phyloP scores from a whole-genome alignment of 768 basidiomycete species.

The Lactarius vividus region DNA sequence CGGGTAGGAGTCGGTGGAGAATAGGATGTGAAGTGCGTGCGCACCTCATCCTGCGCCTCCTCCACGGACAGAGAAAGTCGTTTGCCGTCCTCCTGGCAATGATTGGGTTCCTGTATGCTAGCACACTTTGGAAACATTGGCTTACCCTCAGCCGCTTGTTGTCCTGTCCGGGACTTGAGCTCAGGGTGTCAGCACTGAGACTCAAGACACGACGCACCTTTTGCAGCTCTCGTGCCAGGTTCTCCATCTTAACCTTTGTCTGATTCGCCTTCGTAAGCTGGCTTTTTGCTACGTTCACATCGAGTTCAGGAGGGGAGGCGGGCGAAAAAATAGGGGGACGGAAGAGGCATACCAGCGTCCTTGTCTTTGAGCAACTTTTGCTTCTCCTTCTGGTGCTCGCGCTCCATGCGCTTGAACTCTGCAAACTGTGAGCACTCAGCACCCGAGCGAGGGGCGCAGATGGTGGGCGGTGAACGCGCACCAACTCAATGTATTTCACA shows the following conservation, averaged over 20 bases:
- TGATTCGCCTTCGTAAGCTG: conserved; percentile 87
- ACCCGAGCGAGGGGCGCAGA: neutral
- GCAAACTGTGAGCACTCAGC: conserved; percentile 58
- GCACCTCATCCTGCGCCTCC: conserved; percentile 81
- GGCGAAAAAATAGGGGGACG: neutral
- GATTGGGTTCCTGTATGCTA: conserved; percentile 41
- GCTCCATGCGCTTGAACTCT: conserved; percentile 80
- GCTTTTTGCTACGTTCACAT: conserved; percentile 55
- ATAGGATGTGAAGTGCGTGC: conserved; percentile 14
- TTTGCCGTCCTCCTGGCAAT: conserved; percentile 75
- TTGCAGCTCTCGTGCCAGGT: conserved; percentile 82
- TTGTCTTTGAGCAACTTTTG: conserved; percentile 90
- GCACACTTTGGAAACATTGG: conserved; percentile 31
- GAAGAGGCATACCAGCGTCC: conserved; percentile 61
- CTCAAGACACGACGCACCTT: conserved; percentile 50
- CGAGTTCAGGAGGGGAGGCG: conserved; percentile 1
- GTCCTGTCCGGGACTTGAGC: conserved; percentile 50
- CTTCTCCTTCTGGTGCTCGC: conserved; percentile 89
- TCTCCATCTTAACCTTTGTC: conserved; percentile 88
- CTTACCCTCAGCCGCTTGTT: conserved; percentile 81
- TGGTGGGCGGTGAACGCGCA: conserved; percentile 39
- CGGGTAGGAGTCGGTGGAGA: neutral
- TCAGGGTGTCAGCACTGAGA: conserved; percentile 1
- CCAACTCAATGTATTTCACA: conserved; percentile 85
- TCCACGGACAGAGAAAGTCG: conserved; percentile 77